A percentile compares a stretch with the other conserved stretches of the same genome.
Conservation (phyloP, 495 filamentous ascomycete species). For the Daldinia decipiens region DNA sequence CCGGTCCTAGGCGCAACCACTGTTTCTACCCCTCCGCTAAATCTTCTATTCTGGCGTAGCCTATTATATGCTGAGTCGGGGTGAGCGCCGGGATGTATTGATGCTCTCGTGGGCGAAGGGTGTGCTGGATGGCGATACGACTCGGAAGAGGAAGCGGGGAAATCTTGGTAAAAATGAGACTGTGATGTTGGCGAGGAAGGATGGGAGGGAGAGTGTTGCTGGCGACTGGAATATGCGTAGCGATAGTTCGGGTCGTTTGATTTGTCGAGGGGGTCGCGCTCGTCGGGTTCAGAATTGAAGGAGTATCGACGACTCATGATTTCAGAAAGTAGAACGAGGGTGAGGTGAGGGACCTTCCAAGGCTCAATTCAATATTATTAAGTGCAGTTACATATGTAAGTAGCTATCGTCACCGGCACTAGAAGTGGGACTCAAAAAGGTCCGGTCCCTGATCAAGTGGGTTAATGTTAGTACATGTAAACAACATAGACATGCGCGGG, state of each 20-base stretch:
- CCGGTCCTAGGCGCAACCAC: neutral
- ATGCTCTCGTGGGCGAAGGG: constrained; percentile 38
- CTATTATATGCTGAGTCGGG: constrained; percentile 57
- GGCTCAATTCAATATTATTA: too few species aligned
- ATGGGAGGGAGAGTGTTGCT: constrained; percentile 16
- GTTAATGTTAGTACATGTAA: neutral
- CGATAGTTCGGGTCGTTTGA: constrained; percentile 29
- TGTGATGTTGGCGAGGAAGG: constrained; percentile 34
- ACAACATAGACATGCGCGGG: too few species aligned
- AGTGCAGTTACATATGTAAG: too few species aligned
- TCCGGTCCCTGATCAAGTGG: neutral
- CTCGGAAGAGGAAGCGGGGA: constrained; percentile 34
- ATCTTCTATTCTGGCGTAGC: constrained; percentile 51
- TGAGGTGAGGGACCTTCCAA: neutral
- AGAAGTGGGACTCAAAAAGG: neutral
- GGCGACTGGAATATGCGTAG: constrained; percentile 31
- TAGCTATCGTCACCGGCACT: neutral
- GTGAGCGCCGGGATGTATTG: constrained; percentile 50
- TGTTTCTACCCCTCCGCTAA: constrained; percentile 46
- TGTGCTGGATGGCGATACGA: constrained; percentile 31
- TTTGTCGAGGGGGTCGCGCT: constrained; percentile 52
- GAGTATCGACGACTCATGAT: constrained; percentile 46
- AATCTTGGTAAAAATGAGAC: constrained; percentile 44
- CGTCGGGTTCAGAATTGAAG: constrained; percentile 52
- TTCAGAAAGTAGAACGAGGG: neutral